Evolutionary conservation across 2,329 filamentous ascomycete species (phyloP).

Genomic region (Paradendryphiella salina): DNA sequence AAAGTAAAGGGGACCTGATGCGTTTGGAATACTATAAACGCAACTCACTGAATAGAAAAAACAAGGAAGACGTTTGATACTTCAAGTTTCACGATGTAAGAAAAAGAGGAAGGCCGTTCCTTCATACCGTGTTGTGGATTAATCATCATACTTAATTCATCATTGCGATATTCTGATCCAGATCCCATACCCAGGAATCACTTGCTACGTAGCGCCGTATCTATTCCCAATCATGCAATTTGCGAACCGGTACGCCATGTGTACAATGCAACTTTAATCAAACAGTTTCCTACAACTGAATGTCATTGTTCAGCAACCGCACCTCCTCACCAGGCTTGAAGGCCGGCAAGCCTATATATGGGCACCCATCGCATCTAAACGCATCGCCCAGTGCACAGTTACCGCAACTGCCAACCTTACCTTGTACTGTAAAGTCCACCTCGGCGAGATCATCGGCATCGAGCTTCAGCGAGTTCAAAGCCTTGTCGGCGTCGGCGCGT

Average conservation of each 20-base stretch:
- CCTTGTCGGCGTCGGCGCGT: constrained; percentile 65
- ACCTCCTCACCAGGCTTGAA: constrained; percentile 98
- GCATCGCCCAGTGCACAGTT: constrained; percentile 94
- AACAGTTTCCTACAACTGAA: constrained; percentile 65
- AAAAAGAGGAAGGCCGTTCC: too few species aligned
- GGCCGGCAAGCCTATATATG: constrained; percentile 87
- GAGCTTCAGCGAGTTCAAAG: constrained; percentile 70
- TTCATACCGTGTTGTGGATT: too few species aligned
- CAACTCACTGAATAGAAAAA: too few species aligned
- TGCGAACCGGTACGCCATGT: constrained; percentile 4
- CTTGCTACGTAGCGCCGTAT: constrained; percentile 1
- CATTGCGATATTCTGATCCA: background rate
- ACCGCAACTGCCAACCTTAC: constrained; percentile 92
- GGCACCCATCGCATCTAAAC: constrained; percentile 65
- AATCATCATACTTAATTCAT: background rate
- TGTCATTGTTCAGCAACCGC: constrained; percentile 78
- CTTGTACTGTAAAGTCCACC: constrained; percentile 95
- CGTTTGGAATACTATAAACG: too few species aligned
- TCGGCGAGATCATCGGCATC: constrained; percentile 78
- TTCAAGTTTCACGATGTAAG: too few species aligned
- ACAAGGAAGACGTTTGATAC: too few species aligned
- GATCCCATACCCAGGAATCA: background rate
- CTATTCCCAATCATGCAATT: background rate
- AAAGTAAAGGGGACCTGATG: too few species aligned
- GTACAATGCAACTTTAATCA: background rate